phyloP scores from a whole-genome alignment of 148 eudicot species.

The Salicornia ramosissima region DNA sequence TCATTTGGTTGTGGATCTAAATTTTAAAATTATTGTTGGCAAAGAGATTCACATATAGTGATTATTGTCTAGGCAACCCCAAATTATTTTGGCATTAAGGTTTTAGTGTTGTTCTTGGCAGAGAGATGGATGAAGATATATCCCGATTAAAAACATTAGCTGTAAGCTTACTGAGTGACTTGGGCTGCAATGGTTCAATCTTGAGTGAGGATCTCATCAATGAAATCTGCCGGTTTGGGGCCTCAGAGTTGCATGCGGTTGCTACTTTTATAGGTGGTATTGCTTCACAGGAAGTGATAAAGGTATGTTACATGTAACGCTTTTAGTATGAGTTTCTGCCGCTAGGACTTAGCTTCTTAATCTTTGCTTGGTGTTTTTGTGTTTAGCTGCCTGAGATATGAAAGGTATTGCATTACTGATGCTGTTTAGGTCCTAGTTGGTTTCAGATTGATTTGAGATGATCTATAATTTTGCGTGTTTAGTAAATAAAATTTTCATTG shows the following conservation, averaged over 20 bases:
- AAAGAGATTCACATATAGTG: too few relatives aligned
- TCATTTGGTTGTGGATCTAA: background rate
- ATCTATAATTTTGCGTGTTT: background rate
- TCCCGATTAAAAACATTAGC: constrained; percentile 75
- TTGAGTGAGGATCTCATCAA: constrained; percentile 87
- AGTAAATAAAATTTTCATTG: background rate
- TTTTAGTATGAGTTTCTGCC: background rate
- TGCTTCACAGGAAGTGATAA: constrained; percentile 92
- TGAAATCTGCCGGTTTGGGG: constrained; percentile 91
- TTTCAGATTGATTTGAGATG: background rate
- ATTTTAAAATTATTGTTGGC: background rate
- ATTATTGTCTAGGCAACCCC: too few relatives aligned
- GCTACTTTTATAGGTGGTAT: constrained; percentile 88
- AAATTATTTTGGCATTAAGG: too few relatives aligned
- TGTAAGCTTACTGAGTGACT: constrained; percentile 59
- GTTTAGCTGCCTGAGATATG: background rate
- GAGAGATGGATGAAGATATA: constrained; percentile 91
- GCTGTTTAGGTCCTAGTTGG: background rate
- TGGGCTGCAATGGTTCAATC: constrained; percentile 72
- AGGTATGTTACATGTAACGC: constrained; percentile 37
- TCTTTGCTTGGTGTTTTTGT: background rate
- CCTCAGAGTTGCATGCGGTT: constrained; percentile 88
- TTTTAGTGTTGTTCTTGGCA: constrained; percentile 21
- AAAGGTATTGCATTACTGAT: background rate
- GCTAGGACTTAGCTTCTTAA: background rate